Percentiles rank a stretch among this genome's conserved stretches.
These are phyloP conservation scores for Metroxylon sagu DNA, from an alignment of 176 grass and related monocot species.

Conservation along the genomic window DNA sequence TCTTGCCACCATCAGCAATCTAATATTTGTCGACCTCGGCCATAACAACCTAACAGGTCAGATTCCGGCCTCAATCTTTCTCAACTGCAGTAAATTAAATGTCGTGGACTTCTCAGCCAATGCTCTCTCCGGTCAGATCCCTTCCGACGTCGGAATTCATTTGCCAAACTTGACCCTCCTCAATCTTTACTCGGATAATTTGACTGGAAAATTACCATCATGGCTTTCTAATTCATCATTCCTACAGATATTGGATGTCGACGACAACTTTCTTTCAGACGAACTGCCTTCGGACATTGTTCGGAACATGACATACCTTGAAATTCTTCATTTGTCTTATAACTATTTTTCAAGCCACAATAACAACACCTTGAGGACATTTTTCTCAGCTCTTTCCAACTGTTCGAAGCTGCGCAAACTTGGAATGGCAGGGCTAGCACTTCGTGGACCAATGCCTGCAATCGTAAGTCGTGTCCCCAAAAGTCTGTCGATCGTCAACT, in stretches of 20 bases:
- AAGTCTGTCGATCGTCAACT: conserved; percentile 26
- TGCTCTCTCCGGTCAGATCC: conserved; percentile 40
- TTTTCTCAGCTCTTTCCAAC: conserved; percentile 57
- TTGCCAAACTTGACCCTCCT: background rate
- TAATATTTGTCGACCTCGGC: background rate
- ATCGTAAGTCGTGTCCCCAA: conserved; percentile 15
- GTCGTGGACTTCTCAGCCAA: conserved; percentile 39
- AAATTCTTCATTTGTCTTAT: conserved; percentile 42
- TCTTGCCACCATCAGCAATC: conserved; percentile 13
- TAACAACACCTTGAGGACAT: conserved; percentile 51
- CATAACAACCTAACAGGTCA: conserved; percentile 14
- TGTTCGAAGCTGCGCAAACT: conserved; percentile 41
- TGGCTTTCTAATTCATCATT: conserved; percentile 52
- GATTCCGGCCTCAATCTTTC: conserved; percentile 45
- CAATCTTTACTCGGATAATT: conserved; percentile 51
- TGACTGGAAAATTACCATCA: conserved; percentile 41
- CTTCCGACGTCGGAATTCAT: conserved; percentile 1
- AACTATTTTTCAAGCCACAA: conserved; percentile 45
- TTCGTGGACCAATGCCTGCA: conserved; percentile 39
- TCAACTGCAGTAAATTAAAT: conserved; percentile 28
- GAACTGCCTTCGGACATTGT: conserved; percentile 42
- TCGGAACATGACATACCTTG: background rate
- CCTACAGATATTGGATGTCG: conserved; percentile 33
- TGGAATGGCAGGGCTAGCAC: conserved; percentile 29
- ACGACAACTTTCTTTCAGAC: conserved; percentile 43